Evolutionary conservation across 2,329 filamentous ascomycete genomes (phyloP).

Genomic region (Drechslerella stenobrocha): DNA sequence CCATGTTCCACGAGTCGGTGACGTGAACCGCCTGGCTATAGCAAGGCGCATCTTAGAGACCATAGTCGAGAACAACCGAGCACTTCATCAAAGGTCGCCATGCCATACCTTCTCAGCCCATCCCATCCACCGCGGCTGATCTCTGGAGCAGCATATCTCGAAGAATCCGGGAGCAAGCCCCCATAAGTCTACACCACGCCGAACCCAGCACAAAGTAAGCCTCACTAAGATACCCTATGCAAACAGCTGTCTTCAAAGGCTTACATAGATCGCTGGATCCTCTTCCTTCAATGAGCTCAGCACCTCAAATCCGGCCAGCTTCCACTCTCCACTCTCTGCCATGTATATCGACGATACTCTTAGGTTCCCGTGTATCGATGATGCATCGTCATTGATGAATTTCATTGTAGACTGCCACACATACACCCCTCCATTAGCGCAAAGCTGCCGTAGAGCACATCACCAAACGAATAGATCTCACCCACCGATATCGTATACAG

Average conservation of each 20-base stretch:
- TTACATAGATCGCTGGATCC: slow-evolving; percentile 83
- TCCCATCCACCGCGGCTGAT: slow-evolving; percentile 88
- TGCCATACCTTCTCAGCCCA: slow-evolving; percentile 76
- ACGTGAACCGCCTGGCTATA: slow-evolving; percentile 58
- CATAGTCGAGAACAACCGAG: background rate
- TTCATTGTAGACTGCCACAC: slow-evolving; percentile 75
- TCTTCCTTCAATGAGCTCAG: slow-evolving; percentile 95
- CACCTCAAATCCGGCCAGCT: slow-evolving; percentile 88
- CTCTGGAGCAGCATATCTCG: slow-evolving; percentile 83
- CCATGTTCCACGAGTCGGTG: slow-evolving; percentile 84
- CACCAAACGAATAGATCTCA: slow-evolving; percentile 2
- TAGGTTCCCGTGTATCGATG: slow-evolving; percentile 85
- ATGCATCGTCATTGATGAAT: slow-evolving; percentile 92
- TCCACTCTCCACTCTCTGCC: slow-evolving; percentile 97
- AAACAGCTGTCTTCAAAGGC: background rate
- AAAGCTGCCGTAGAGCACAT: too few relatives aligned
- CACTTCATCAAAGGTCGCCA: background rate
- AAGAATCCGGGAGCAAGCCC: slow-evolving; percentile 80
- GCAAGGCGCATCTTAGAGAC: slow-evolving; percentile 1
- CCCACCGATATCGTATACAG: slow-evolving; percentile 78
- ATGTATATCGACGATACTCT: slow-evolving; percentile 86
- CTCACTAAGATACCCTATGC: slow-evolving; percentile 48
- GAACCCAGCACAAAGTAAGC: background rate
- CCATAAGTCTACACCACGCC: slow-evolving; percentile 73
- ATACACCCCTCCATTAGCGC: slow-evolving; percentile 16